Percentiles rank a stretch among this genome's conserved stretches.
phyloP scores from a whole-genome alignment of 2,329 filamentous ascomycete species.

The Microsporum canis region DNA sequence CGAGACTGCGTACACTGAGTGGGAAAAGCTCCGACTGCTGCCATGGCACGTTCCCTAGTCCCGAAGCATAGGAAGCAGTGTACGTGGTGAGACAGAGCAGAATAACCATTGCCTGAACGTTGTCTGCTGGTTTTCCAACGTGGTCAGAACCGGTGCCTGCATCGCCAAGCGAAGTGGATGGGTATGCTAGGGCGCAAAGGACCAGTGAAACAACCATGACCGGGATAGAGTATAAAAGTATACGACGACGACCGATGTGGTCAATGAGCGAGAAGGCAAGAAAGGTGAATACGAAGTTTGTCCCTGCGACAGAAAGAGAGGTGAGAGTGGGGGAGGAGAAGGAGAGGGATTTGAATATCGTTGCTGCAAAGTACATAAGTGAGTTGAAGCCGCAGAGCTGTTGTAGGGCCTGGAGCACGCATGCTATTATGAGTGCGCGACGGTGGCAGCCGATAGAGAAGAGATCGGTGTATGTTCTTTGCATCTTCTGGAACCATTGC shows the following conservation, averaged over 20 bases:
- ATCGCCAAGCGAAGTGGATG: constrained; percentile 38
- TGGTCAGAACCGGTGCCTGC: constrained; percentile 27
- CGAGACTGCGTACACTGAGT: constrained; percentile 49
- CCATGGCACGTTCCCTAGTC: constrained; percentile 88
- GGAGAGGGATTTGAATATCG: constrained; percentile 65
- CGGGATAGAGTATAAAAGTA: constrained; percentile 71
- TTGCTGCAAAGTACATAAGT: constrained; percentile 83
- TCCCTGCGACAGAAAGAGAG: constrained; percentile 66
- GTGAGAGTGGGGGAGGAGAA: constrained; percentile 71
- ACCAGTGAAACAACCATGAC: constrained; percentile 68
- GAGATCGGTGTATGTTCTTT: constrained; percentile 18
- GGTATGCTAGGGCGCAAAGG: constrained; percentile 61
- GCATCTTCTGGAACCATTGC: constrained; percentile 2
- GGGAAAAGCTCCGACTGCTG: constrained; percentile 91
- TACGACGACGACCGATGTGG: constrained; percentile 63
- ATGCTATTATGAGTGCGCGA: constrained; percentile 71
- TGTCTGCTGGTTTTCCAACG: constrained; percentile 14
- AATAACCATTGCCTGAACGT: constrained; percentile 41
- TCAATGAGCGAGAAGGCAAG: constrained; percentile 67
- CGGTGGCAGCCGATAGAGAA: constrained; percentile 38
- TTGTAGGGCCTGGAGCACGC: constrained; percentile 74
- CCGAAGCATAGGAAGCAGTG: constrained; percentile 74
- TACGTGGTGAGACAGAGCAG: constrained; percentile 69
- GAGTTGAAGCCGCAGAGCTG: constrained; percentile 87
- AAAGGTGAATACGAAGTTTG: constrained; percentile 72